Conservation (phyloP, 2,329 filamentous ascomycete species). For the Stagonosporopsis chrysanthemi region DNA sequence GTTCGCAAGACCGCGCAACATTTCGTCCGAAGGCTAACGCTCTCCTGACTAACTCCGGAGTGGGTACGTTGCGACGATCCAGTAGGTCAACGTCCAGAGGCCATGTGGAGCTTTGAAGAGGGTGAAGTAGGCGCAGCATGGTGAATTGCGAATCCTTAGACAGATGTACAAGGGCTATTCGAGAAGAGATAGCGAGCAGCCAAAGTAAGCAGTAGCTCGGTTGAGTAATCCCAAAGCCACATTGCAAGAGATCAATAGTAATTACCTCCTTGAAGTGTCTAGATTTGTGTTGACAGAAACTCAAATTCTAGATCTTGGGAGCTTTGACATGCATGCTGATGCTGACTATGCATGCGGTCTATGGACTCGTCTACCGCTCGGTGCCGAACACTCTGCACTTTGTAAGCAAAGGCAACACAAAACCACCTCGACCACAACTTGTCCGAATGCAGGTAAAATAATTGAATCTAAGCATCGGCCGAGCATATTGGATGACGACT, state of each 20-base stretch:
- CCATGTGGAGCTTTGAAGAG: slow-evolving; percentile 11
- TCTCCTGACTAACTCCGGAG: slow-evolving; percentile 1
- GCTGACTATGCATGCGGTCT: slow-evolving; percentile 16
- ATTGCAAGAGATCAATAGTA: not conserved
- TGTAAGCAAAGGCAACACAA: slow-evolving; percentile 13
- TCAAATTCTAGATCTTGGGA: slow-evolving; percentile 10
- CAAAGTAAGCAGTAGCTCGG: not conserved
- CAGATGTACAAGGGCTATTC: not conserved
- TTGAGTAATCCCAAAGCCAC: not conserved
- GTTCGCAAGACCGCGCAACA: slow-evolving; percentile 12
- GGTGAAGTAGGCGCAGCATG: slow-evolving; percentile 10
- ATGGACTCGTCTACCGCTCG: slow-evolving; percentile 3
- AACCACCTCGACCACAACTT: slow-evolving; percentile 14
- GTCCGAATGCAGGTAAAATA: slow-evolving; percentile 10
- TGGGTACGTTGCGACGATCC: slow-evolving; percentile 3
- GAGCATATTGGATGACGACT: slow-evolving; percentile 12
- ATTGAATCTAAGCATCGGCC: slow-evolving; percentile 12
- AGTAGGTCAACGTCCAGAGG: slow-evolving; percentile 11
- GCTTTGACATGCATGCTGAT: slow-evolving; percentile 14
- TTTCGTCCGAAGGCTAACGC: slow-evolving; percentile 28
- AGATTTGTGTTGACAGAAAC: not conserved
- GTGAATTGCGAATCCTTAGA: slow-evolving; percentile 11
- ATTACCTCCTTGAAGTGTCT: not conserved
- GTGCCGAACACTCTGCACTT: slow-evolving; percentile 14
- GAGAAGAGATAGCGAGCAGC: not conserved